Percentiles rank a stretch among this genome's conserved stretches.
Conservation (phyloP, 192 early-diverging fungal species). For the Chytriomyces sp. region DNA sequence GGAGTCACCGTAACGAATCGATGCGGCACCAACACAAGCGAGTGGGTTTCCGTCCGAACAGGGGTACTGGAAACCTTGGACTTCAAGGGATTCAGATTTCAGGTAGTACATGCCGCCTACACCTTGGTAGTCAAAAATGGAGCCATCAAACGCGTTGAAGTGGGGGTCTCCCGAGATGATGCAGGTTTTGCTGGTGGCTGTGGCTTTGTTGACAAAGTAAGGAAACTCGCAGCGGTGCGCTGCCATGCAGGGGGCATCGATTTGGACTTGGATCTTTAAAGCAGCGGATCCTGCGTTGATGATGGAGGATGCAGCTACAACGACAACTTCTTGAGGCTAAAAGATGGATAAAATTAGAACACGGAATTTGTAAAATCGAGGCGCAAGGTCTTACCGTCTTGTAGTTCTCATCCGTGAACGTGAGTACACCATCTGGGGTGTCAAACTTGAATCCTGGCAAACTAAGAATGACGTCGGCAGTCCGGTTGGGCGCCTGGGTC, state of each 20-base stretch:
- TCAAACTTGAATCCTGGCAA: background rate
- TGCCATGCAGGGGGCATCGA: background rate
- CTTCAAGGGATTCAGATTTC: background rate
- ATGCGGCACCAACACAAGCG: background rate
- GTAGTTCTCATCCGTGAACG: background rate
- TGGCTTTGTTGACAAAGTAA: slow-evolving; percentile 2
- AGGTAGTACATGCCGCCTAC: slow-evolving; percentile 12
- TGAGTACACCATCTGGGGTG: background rate
- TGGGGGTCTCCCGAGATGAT: slow-evolving; percentile 7
- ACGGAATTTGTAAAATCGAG: no score
- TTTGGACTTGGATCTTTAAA: background rate
- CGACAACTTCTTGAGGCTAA: slow-evolving; percentile 15
- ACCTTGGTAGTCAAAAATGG: background rate
- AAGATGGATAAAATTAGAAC: no score
- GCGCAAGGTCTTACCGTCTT: background rate
- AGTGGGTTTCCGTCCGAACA: background rate
- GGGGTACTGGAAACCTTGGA: slow-evolving; percentile 18
- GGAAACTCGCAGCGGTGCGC: background rate
- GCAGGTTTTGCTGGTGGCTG: background rate
- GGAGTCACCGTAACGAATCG: slow-evolving; percentile 21
- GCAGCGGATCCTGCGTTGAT: background rate
- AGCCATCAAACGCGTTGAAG: background rate
- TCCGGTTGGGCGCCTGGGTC: background rate
- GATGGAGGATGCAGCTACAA: background rate
- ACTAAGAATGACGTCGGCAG: background rate